phyloP scores from a whole-genome alignment of 2,329 filamentous ascomycete species.

The Phialophora verrucosa region DNA sequence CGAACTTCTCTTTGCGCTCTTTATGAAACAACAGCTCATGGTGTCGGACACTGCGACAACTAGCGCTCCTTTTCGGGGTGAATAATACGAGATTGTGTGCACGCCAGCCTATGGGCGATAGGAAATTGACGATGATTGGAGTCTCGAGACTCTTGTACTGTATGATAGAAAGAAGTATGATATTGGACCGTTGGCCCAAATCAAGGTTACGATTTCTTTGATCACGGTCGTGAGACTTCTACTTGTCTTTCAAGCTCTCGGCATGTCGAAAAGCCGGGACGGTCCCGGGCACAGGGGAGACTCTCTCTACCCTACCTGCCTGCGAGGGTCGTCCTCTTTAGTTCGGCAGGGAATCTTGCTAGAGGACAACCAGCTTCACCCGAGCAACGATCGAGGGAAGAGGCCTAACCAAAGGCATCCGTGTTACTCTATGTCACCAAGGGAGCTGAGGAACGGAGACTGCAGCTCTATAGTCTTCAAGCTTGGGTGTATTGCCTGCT shows the following conservation, averaged over 20 bases:
- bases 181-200: neutral
- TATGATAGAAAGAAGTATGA: constrained; percentile 33
- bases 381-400: neutral
- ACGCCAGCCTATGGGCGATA: constrained; percentile 5
- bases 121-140: constrained; percentile 5
- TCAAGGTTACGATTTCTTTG: neutral
- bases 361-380: neutral
- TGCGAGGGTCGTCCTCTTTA: neutral
- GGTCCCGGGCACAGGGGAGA: neutral
- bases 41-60: neutral
- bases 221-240: neutral
- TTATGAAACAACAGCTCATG: constrained; percentile 6
- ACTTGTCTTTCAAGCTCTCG: no score
- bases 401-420: neutral
- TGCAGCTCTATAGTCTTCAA: no score
- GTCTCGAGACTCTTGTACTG: constrained; percentile 17
- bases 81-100: neutral
- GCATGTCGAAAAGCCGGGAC: no score
- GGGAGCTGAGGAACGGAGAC: neutral
- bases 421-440: no score
- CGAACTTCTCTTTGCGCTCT: constrained; percentile 13
- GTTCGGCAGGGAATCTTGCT: neutral
- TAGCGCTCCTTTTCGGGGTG: constrained; percentile 3
- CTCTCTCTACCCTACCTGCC: neutral
- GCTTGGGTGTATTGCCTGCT: no score